Evolutionary conservation across 257 asterid genomes (phyloP).

Genomic region (Echium plantagineum): DNA sequence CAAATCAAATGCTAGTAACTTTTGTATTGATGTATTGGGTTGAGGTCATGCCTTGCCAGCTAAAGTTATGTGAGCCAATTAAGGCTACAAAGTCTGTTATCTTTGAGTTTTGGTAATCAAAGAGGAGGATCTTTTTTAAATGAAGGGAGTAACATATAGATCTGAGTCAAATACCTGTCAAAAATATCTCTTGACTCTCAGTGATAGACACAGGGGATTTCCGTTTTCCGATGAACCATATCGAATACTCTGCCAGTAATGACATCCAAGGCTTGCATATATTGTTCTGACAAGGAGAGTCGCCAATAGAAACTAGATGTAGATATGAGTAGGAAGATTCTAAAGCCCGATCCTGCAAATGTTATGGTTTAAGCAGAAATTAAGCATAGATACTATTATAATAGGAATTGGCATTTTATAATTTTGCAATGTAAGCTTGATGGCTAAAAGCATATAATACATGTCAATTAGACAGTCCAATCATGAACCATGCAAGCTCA

Average conservation of each 20-base stretch:
- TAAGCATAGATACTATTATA: not conserved
- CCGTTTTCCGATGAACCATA: conserved; percentile 27
- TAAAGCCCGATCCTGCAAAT: conserved; percentile 56
- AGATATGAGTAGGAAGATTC: conserved; percentile 33
- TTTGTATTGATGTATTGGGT: too few species aligned
- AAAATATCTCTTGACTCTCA: conserved; percentile 34
- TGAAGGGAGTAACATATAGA: not conserved
- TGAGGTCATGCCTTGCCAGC: too few species aligned
- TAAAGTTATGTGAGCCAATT: too few species aligned
- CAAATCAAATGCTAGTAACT: too few species aligned
- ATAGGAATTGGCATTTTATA: not conserved
- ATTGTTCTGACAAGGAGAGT: conserved; percentile 13
- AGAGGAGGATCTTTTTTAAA: too few species aligned
- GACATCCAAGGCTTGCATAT: conserved; percentile 39
- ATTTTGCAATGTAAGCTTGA: not conserved
- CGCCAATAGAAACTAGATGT: conserved; percentile 19
- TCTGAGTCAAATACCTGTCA: conserved; percentile 28
- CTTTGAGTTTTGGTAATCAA: too few species aligned
- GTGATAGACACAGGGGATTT: conserved; percentile 29
- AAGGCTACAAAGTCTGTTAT: too few species aligned
- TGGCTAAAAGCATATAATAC: too few species aligned
- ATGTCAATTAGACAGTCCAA: too few species aligned
- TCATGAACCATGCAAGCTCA: too few species aligned
- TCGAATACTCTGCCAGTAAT: conserved; percentile 38
- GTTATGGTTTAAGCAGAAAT: conserved; percentile 4